Evolutionary conservation across 192 early-diverging fungal genomes (phyloP), one percentile per base, ranked within the genome.

Genomic region (Coemansia sp.): DNA sequence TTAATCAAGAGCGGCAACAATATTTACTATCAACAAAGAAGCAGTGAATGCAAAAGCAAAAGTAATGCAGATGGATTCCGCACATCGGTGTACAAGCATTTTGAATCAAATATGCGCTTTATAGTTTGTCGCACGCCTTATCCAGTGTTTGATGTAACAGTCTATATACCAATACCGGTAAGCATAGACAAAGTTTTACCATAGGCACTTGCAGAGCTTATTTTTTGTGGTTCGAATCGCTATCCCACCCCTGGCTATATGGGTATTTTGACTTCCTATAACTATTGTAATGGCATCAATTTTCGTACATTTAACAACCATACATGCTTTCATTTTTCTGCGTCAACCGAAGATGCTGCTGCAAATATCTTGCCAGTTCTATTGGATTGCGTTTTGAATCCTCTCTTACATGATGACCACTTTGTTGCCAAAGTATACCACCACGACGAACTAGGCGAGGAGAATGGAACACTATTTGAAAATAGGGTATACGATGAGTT

Each of bases 341-440:
- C 85, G 4, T 83, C 86, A 40, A 91, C 92, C 48, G 72, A 84
- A 13, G 87, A 90, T 61, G 93, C 90, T 0, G 79, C 91, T 68
- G 65, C 87, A 2, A 88, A 92, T 49, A 76, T 93, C 12, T 68
- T 95, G 43, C 91, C 93, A 12, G 87, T 88, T 1, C 91, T 91
- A 58, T 69, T 94, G 65, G 94, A 94, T 68, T 93, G 94, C 68
- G 84, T 95, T 14, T 67, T 94, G 44, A 75, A 87, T 64, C 92
- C 92, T 8, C 85, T 88, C n/a, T 79, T 95, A 55, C 65, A 82
- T 37, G 87, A 90, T 40, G 83, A 85, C 22, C 89, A 93, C 64
- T 94, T 93, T 67, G 81, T 89, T 55, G 92, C 90, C 41, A 89
- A 93, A 39, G 93, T 95, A 8, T 91, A 91, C 66, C 92, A 94